Evolutionary conservation across 2,329 filamentous ascomycete genomes (phyloP).

Genomic region (Thelonectria olida): DNA sequence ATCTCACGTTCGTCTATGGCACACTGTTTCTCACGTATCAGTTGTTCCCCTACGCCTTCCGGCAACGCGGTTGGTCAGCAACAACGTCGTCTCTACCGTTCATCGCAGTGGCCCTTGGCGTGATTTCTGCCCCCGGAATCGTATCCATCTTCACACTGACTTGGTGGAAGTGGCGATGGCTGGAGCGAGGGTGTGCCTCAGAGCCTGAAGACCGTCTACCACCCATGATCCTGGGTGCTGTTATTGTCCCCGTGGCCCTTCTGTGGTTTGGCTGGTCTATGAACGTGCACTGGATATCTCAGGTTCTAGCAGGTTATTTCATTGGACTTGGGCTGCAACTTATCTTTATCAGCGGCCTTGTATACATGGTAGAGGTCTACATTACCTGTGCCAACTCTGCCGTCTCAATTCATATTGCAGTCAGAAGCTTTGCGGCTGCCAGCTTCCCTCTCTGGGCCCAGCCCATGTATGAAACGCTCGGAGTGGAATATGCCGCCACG

Average conservation of each 20-base stretch:
- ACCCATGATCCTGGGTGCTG: conserved; percentile 7
- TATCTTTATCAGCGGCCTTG: conserved; percentile 11
- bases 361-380: conserved; percentile 12
- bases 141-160: conserved; percentile 7
- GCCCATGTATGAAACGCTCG: conserved; percentile 9
- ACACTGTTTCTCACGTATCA: conserved; percentile 9
- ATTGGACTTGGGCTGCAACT: conserved; percentile 2
- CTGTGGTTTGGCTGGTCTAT: conserved; percentile 14
- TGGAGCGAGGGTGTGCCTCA: neutral
- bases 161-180: neutral
- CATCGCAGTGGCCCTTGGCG: conserved; percentile 7
- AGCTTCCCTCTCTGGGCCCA: conserved; percentile 13
- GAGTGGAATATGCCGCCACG: conserved; percentile 1
- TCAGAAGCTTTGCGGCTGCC: neutral
- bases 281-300: conserved; percentile 2
- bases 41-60: conserved; percentile 7
- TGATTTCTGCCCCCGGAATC: conserved; percentile 4
- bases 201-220: conserved; percentile 6
- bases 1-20: conserved; percentile 12
- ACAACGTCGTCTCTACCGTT: neutral
- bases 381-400: conserved; percentile 7
- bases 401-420: conserved; percentile 6
- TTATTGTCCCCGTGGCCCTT: neutral
- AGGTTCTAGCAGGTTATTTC: conserved; percentile 2
- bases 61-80: conserved; percentile 1